Evolutionary conservation across 1,139 yeast species (phyloP).

Genomic region (Debaryomyces sp.): DNA sequence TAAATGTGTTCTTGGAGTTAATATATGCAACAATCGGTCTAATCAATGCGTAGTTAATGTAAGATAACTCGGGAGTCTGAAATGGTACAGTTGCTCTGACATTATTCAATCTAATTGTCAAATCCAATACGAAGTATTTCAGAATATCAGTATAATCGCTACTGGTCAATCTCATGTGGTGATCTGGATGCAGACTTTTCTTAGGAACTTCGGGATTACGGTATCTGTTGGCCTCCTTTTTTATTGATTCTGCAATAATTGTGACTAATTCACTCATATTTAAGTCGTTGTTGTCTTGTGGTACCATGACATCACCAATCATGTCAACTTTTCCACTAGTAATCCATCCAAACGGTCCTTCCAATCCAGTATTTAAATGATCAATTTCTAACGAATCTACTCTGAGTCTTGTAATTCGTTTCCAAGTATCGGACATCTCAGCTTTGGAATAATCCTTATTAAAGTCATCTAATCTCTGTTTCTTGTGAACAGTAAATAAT

Average conservation of each 20-base stretch:
- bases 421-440: constrained; percentile 35
- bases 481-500: constrained; percentile 84
- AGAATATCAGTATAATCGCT: constrained; percentile 36
- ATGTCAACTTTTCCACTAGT: constrained; percentile 88
- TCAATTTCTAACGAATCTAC: constrained; percentile 85
- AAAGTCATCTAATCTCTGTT: constrained; percentile 58
- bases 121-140: constrained; percentile 73
- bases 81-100: constrained; percentile 89
- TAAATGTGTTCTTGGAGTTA: constrained; percentile 84
- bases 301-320: constrained; percentile 86
- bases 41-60: constrained; percentile 86
- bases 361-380: constrained; percentile 85
- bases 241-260: constrained; percentile 42
- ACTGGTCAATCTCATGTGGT: constrained; percentile 29
- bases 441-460: constrained; percentile 11
- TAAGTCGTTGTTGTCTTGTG: constrained; percentile 56
- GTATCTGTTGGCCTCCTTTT: constrained; percentile 43
- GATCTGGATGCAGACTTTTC: constrained; percentile 31
- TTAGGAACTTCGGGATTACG: constrained; percentile 36
- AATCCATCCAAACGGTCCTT: constrained; percentile 98
- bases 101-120: constrained; percentile 76
- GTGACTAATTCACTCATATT: constrained; percentile 44
- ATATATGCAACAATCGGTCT: constrained; percentile 96
- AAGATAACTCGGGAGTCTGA: constrained; percentile 80
- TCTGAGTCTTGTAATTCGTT: constrained; percentile 73